Evolutionary conservation across 2,329 filamentous ascomycete species (phyloP), one percentile per base, ranked within the genome.

Genomic region (Hypocreales sp.): DNA sequence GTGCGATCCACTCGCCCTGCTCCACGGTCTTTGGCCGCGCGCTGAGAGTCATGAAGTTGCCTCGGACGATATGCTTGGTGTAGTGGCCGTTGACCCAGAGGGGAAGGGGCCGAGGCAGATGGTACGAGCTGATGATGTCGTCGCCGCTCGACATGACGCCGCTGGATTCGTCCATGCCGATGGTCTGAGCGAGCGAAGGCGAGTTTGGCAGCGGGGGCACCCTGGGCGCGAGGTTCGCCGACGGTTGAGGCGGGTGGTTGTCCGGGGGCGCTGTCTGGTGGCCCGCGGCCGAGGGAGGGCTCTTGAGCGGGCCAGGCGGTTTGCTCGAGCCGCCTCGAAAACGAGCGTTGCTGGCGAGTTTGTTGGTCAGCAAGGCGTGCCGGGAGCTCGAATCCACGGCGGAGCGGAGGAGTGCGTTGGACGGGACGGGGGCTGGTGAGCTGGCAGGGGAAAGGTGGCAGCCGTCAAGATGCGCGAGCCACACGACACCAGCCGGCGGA

Each of bases 41-140:
- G 44, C 86, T 92, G 33, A 95, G 58, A 8, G 87, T 94, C 77
- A 93, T 83, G 50, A 95, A 94, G 59, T 94, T 95, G 33, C 87
- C 87, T 60, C 87, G 92, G 45, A 94, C 86, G 38, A 93, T 92
- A 45, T 92, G 74, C 48, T 78, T 80, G 29, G 79, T 76, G 47
- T 81, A 79, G 35, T 72, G 59, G 30, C 77, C 67, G 44, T 80
- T 77, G 44, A 84, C 71, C 72, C 80, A 84, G 34, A 81, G 58
- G 11, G 80, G 80, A 33, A 73, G 59, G 18, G 70, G 68, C 22
- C 70, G 65, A 32, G 76, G 76, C 33, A 80, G 60, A 40, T 76
- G 71, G 45, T 74, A 75, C 9, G 60, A 59, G 39, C 58, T 58
- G 37, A 75, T 60, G 27, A 67, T 49, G 31, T 71, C 67, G 40